Evolutionary conservation across 495 filamentous ascomycete species (phyloP), one percentile per base, ranked within the genome.

Genomic region (Penicillium canescens): DNA sequence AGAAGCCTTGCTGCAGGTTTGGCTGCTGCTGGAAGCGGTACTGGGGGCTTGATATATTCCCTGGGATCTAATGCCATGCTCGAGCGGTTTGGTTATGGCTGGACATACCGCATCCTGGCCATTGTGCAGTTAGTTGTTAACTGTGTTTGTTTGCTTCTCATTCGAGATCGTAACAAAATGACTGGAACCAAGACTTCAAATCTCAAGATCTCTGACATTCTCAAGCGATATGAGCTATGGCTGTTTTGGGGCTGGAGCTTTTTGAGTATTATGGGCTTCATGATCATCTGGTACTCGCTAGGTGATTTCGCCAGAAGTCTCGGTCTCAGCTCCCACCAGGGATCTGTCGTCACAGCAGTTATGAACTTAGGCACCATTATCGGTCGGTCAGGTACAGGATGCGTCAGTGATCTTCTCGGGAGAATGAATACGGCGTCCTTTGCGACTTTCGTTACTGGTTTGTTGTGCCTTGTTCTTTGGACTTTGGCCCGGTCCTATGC

Each of bases 1-100:
- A 77, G 87, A 28, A 84, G 81, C 36, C 74, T 92, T 14, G 87
- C 89, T n/a, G 89, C 84, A 56, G 85, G 86, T 1, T 79, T 90
- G n/a, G 73, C 81, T 5, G 74, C 86, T 1, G 77, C 81, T 11
- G 90, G 88, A 0, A 82, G 79, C 21, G 89, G 89, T 12, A 74
- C 89, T 34, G 86, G 86, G 12, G 90, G 90, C 0, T 67, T 92
- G 21, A 72, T 77, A 28, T 86, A 83, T 61, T 56, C 51, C 34
- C 50, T 74, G 16, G 60, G 54, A 6, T 54, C 65, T 0, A 52
- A 57, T 20, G 60, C 62, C 3, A 61, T 62, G 57, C 87, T 93
- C 54, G 54, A 26, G 6, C 42, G 14, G 9, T 31, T 45, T 11
- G 42, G 42, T 4, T 31, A 16, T 20, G 13, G 11, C 3, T 45